These are phyloP conservation scores for Saturnispora hagleri DNA, from an alignment of 805 yeast genomes.

Conservation along the genomic window DNA sequence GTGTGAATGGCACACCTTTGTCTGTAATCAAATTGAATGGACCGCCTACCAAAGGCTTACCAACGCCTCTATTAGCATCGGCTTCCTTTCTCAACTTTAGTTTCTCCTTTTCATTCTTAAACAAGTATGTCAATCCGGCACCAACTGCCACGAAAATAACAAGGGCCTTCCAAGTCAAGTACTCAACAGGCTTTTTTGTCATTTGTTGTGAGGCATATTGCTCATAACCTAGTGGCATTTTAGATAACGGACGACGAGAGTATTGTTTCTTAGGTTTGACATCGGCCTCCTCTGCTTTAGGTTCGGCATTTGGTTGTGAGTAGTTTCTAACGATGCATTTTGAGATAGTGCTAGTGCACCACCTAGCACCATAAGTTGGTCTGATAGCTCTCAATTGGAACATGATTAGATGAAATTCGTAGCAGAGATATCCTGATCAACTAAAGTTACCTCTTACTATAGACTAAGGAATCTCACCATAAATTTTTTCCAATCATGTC, in stretches of 20 bases:
- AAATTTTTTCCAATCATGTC: neutral
- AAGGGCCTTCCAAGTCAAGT: constrained; percentile 80
- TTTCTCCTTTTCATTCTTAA: constrained; percentile 68
- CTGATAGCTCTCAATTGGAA: neutral
- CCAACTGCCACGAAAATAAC: constrained; percentile 60
- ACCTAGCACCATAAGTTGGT: neutral
- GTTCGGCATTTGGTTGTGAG: neutral
- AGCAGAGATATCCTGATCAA: neutral
- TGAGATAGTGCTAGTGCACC: neutral
- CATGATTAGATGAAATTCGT: neutral
- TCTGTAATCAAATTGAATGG: constrained; percentile 67
- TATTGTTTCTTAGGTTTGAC: neutral
- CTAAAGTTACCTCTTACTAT: neutral
- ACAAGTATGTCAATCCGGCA: constrained; percentile 59
- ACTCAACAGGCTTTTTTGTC: constrained; percentile 43
- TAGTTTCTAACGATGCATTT: neutral
- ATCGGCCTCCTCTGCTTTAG: neutral
- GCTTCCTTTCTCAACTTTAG: constrained; percentile 68
- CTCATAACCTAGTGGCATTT: constrained; percentile 64
- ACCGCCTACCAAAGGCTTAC: constrained; percentile 91
- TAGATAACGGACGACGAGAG: constrained; percentile 54
- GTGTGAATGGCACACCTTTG: constrained; percentile 66
- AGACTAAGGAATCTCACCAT: neutral
- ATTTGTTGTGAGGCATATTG: constrained; percentile 24
- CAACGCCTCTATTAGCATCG: constrained; percentile 78